Evolutionary conservation across 257 asterid genomes (phyloP).

Genomic region (Lantana camara): DNA sequence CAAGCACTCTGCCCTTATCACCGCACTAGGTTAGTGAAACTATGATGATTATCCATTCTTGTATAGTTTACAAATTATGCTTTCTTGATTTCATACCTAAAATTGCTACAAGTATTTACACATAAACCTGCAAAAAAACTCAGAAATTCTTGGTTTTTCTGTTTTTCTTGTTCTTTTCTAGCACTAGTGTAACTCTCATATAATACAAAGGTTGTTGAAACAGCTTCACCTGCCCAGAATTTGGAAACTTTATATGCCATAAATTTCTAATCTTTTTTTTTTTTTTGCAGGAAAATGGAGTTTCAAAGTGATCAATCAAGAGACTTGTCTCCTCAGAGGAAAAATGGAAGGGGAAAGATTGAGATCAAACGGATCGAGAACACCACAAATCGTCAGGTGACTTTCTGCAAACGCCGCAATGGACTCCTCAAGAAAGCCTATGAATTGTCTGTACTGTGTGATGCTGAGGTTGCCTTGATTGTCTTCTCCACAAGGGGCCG

Average conservation of each 20-base stretch:
- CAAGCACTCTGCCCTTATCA: not conserved
- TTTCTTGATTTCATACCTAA: constrained; percentile 14
- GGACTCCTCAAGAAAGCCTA: constrained; percentile 91
- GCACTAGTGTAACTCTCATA: not conserved
- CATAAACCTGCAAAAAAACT: too few relatives aligned
- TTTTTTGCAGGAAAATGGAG: constrained; percentile 47
- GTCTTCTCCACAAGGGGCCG: constrained; percentile 95
- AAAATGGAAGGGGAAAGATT: constrained; percentile 79
- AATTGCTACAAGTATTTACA: not conserved
- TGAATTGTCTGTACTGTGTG: constrained; percentile 92
- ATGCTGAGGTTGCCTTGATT: constrained; percentile 90
- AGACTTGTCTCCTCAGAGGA: constrained; percentile 71
- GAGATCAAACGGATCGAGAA: constrained; percentile 95
- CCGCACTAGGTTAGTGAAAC: constrained; percentile 31
- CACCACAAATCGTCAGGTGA: constrained; percentile 95
- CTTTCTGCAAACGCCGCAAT: constrained; percentile 91
- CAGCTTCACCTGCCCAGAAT: too few relatives aligned
- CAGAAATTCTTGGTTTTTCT: not conserved
- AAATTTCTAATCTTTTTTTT: too few relatives aligned
- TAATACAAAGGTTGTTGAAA: not conserved
- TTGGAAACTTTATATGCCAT: too few relatives aligned
- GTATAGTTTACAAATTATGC: not conserved
- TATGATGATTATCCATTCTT: not conserved
- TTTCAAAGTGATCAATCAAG: constrained; percentile 61
- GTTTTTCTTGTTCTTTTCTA: not conserved